Base-by-base conservation (phyloP, 805 yeast genomes). In the Diddensiella caesifluorescens region DNA sequence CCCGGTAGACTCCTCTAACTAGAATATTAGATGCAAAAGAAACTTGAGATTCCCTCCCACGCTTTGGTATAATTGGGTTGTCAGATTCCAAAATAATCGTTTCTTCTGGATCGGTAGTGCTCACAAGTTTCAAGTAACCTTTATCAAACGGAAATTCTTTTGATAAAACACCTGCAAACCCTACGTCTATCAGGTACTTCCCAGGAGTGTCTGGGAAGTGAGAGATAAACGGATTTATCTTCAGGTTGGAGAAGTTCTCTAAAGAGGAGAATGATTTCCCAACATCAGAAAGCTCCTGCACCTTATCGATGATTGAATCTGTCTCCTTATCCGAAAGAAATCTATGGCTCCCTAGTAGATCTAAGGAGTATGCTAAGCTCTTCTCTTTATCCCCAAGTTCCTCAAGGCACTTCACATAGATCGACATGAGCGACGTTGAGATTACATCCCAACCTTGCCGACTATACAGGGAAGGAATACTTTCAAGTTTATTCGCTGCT, bases 391-490 rank as follows among this genome's bases (percentile, higher is more conserved):
- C 41, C 1, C 41, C 53, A 18, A 60, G 53, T 28, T 45, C 51
- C 50, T 34, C 51, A 27, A 88, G 67, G 52, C 95, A 86, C 29
- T 77, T 77, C 22, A 84, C 70, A 55, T 80, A 87, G 1, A 80
- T 66, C 50, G 76, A 77, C 28, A 86, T 67, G 13, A 90, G 61
- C n/a, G 72, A 62, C 4, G 77, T 70, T 1, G 94, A 84, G 55
- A 87, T 75, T 34, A 65, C 60, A 38, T 74, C 74, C 97, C 97
- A 89, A 1, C 88, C 86, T 35, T 79, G 75, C 15, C 70, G 62
- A 5, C 74, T 70, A 54, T 83, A 88, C 42, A 77, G 77, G 28
- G 74, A 77, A 35, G 84, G 85, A 2, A 92, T 79, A 5, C 79
- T 75, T 28, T 77, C 75, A 9, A 90, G 65, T 2, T 84, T 75